Evolutionary conservation across 2,329 filamentous ascomycete genomes (phyloP).

Genomic region (Raffaelea albimanens): DNA sequence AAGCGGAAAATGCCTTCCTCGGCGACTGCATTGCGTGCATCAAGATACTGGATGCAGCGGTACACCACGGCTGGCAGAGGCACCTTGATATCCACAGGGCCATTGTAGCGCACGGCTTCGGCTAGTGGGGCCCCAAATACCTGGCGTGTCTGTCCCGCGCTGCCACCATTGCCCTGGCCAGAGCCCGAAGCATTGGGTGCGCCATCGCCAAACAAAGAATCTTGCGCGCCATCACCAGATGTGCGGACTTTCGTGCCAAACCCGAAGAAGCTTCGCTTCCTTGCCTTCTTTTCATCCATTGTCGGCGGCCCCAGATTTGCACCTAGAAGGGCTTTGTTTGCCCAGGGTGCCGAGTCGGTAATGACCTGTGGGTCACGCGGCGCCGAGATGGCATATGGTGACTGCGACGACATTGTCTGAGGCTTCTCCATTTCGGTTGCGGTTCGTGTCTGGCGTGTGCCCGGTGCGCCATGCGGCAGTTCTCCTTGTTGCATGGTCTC

Average conservation of each 20-base stretch:
- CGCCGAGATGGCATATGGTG: constrained; percentile 59
- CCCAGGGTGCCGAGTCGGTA: constrained; percentile 74
- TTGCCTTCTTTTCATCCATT: constrained; percentile 64
- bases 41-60: constrained; percentile 87
- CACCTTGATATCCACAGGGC: constrained; percentile 61
- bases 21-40: constrained; percentile 65
- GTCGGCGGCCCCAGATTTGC: constrained; percentile 35
- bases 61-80: constrained; percentile 88
- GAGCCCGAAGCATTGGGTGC: constrained; percentile 25
- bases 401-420: constrained; percentile 29
- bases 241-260: constrained; percentile 51
- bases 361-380: constrained; percentile 81
- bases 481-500: constrained; percentile 45
- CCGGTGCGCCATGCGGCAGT: constrained; percentile 17
- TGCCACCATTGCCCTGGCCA: constrained; percentile 26
- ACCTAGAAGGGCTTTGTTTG: constrained; percentile 27
- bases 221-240: constrained; percentile 45
- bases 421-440: constrained; percentile 21
- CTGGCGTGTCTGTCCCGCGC: constrained; percentile 46
- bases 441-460: constrained; percentile 2
- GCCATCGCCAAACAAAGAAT: constrained; percentile 43
- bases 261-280: constrained; percentile 73
- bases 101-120: constrained; percentile 76
- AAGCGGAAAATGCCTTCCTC: constrained; percentile 97
- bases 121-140: constrained; percentile 79